Conservation (phyloP, 345 rosid species). For the Euphorbia tirucalli region DNA sequence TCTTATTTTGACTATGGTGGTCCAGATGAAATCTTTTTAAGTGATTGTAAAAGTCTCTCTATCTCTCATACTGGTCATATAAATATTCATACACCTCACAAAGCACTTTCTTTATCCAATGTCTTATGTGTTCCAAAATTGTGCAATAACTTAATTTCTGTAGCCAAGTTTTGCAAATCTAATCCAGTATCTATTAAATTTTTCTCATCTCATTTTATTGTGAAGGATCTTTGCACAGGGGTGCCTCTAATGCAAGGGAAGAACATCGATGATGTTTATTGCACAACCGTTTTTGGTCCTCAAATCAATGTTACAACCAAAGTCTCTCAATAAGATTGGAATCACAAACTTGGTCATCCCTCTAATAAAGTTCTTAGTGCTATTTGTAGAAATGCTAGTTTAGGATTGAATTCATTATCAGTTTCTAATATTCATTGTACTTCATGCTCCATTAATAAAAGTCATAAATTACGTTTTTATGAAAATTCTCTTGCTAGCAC, state of each 20-base stretch:
- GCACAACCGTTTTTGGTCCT: neutral
- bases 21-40: conserved; percentile 3
- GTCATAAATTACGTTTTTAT: too few species aligned
- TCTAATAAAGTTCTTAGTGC: neutral
- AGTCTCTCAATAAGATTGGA: neutral
- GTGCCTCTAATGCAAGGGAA: neutral
- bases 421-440: neutral
- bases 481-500: too few species aligned
- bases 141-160: neutral
- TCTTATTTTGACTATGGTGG: neutral
- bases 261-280: neutral
- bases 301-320: neutral
- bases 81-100: neutral
- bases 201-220: conserved; percentile 6
- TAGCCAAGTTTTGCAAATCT: too few species aligned
- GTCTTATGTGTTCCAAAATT: conserved; percentile 3
- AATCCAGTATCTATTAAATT: neutral
- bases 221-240: conserved; percentile 3
- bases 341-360: too few species aligned
- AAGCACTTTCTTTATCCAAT: neutral
- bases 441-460: neutral
- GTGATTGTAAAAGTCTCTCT: neutral
- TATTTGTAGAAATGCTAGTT: neutral
- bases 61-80: conserved; percentile 2
- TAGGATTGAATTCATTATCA: too few species aligned